Percentiles rank a stretch among this genome's conserved stretches.
These are phyloP conservation scores for Circinella minor DNA, from an alignment of 371 early-diverging fungal species.

Conservation along the genomic window DNA sequence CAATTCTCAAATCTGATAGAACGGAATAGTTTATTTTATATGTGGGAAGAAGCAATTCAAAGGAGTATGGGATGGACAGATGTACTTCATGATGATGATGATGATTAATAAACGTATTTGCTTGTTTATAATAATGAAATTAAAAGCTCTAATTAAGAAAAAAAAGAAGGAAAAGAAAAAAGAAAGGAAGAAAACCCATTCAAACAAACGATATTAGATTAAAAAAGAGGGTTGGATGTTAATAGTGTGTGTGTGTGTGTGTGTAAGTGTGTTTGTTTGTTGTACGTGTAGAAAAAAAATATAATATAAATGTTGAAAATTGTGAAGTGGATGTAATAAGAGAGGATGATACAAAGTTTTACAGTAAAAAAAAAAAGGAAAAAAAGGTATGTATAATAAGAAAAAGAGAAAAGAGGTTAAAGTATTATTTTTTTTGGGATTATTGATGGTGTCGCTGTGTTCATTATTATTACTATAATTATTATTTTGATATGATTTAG, in stretches of 20 bases:
- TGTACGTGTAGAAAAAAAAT: neutral
- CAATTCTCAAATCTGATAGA: conserved; percentile 5
- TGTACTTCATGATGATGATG: conserved; percentile 15
- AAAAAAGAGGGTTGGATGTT: neutral
- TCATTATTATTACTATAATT: no score
- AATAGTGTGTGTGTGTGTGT: neutral
- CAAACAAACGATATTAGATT: conserved; percentile 5
- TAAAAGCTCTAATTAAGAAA: conserved; percentile 7
- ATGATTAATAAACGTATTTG: conserved; percentile 2
- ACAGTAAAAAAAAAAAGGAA: neutral
- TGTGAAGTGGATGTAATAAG: neutral
- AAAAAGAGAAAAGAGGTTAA: neutral
- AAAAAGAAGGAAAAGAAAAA: neutral
- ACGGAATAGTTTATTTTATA: conserved; percentile 5
- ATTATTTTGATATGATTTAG: neutral
- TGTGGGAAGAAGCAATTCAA: conserved; percentile 28
- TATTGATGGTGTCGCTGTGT: neutral
- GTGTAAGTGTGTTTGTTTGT: neutral
- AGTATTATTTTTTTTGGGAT: neutral
- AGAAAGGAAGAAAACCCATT: neutral
- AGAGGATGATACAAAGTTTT: conserved; percentile 10
- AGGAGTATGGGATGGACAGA: conserved; percentile 31
- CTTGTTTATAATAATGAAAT: conserved; percentile 3
- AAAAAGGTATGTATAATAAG: neutral
- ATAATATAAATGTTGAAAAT: neutral